These are phyloP conservation scores for Colletotrichum plurivorum DNA, from an alignment of 2,329 filamentous ascomycete genomes.

Conservation along the genomic window DNA sequence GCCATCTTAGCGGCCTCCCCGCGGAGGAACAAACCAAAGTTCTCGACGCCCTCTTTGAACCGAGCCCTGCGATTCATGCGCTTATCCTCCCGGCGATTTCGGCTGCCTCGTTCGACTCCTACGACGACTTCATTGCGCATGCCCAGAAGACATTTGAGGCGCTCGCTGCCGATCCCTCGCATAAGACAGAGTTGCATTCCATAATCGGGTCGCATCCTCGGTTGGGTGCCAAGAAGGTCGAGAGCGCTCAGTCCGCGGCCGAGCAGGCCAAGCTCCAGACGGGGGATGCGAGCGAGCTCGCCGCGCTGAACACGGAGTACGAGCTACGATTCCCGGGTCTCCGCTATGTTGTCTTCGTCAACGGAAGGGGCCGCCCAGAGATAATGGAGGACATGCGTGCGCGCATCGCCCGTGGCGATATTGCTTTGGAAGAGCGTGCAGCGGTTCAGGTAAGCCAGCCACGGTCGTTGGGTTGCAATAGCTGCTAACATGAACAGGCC, in stretches of 20 bases:
- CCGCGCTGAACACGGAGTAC: slow-evolving; percentile 80
- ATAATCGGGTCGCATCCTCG: slow-evolving; percentile 88
- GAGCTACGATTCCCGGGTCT: slow-evolving; percentile 86
- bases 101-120: slow-evolving; percentile 71
- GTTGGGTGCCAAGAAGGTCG: slow-evolving; percentile 84
- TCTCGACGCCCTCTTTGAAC: slow-evolving; percentile 89
- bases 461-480: no score
- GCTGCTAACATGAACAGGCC: slow-evolving; percentile 65
- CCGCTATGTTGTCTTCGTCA: slow-evolving; percentile 93
- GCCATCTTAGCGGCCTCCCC: slow-evolving; percentile 68
- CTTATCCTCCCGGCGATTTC: slow-evolving; percentile 79
- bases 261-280: slow-evolving; percentile 84
- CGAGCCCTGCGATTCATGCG: slow-evolving; percentile 80
- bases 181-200: slow-evolving; percentile 71
- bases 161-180: slow-evolving; percentile 66
- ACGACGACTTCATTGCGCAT: slow-evolving; percentile 77
- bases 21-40: slow-evolving; percentile 68
- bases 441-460: slow-evolving; percentile 76
- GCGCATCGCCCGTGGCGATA: slow-evolving; percentile 79
- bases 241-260: slow-evolving; percentile 83
- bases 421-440: slow-evolving; percentile 77
- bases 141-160: slow-evolving; percentile 74
- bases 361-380: slow-evolving; percentile 79
- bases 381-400: slow-evolving; percentile 87
- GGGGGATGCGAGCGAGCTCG: slow-evolving; percentile 71